These are phyloP conservation scores for Colletotrichum endophyticum DNA, from an alignment of 2,329 filamentous ascomycete species.

Conservation along the genomic window DNA sequence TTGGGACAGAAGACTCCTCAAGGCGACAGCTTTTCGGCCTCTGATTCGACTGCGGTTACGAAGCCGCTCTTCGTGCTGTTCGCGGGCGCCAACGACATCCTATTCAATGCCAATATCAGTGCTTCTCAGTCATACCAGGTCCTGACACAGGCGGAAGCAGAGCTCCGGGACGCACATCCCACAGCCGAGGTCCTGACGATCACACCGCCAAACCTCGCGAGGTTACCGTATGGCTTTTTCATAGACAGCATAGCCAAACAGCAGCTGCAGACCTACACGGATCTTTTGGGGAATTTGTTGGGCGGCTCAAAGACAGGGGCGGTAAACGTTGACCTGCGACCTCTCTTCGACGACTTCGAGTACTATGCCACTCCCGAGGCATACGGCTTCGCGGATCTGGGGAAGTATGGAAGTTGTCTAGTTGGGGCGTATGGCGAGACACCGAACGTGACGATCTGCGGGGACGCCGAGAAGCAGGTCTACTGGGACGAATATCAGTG, in stretches of 20 bases:
- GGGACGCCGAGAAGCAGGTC: neutral
- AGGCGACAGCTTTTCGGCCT: neutral
- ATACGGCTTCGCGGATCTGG: slow-evolving; percentile 2
- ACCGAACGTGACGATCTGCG: slow-evolving; percentile 8
- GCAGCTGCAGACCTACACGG: neutral
- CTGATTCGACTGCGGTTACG: neutral
- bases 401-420: slow-evolving; percentile 13
- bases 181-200: neutral
- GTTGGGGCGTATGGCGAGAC: slow-evolving; percentile 8
- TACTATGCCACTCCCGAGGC: slow-evolving; percentile 1
- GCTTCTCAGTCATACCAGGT: slow-evolving; percentile 7
- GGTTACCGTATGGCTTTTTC: slow-evolving; percentile 1
- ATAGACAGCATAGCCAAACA: neutral
- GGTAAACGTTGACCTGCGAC: neutral
- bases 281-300: neutral
- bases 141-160: neutral
- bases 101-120: slow-evolving; percentile 13
- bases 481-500: slow-evolving; percentile 19
- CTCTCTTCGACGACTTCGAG: slow-evolving; percentile 11
- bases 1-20: neutral
- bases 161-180: neutral
- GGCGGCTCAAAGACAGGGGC: neutral
- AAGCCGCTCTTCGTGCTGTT: neutral
- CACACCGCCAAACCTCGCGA: slow-evolving; percentile 4
- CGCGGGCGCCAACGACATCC: slow-evolving; percentile 3